Base-by-base conservation (phyloP, 176 grass and related monocot genomes). In the Typha latifolia region DNA sequence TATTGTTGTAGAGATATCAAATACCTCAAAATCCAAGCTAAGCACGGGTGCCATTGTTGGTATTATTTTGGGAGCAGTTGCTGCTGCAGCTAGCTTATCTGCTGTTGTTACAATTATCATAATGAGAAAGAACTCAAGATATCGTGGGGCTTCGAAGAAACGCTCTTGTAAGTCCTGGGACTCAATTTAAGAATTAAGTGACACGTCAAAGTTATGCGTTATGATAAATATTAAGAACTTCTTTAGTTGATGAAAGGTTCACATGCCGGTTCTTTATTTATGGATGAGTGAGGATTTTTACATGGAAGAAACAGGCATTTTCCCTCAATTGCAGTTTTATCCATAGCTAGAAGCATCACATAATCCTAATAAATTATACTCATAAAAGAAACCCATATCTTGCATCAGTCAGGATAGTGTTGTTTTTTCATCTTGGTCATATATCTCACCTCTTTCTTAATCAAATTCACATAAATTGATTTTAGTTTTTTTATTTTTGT, bases 31-130 rank as follows among this genome's bases (percentile, higher is more conserved):
- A 55, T 72, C 77, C 5, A 48, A 62, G 48, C 75, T 86, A 53
- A 86, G 83, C 48, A 90, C 77, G 66, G 87, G 87, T 66, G 83
- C 70, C 26, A 67, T 84, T 71, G 67, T 90, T 69, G 87, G 87
- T 57, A 29, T 90, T 56, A 77, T 86, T 20, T 43, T 90, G 47
- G 87, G 63, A 7, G 71, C 80, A 69, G 66, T 90, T 90, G 80
- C 67, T 78, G 80, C 43, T 57, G 73, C 87, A 2, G 77, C 83
- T 64, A 72, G 74, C 69, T 50, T 90, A 24, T 86, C 87, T 56
- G 73, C 71, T 57, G 0, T 90, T 15, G 32, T 86, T 65, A 90
- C 87, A 69, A 32, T 83, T 31, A 32, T 86, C 14, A 66, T 86
- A 78, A 49, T 90, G 83, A 78, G 59, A 74, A 83, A 63, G 32